Conservation (phyloP, 139 green algal genomes). For the Chlorella sp. region DNA sequence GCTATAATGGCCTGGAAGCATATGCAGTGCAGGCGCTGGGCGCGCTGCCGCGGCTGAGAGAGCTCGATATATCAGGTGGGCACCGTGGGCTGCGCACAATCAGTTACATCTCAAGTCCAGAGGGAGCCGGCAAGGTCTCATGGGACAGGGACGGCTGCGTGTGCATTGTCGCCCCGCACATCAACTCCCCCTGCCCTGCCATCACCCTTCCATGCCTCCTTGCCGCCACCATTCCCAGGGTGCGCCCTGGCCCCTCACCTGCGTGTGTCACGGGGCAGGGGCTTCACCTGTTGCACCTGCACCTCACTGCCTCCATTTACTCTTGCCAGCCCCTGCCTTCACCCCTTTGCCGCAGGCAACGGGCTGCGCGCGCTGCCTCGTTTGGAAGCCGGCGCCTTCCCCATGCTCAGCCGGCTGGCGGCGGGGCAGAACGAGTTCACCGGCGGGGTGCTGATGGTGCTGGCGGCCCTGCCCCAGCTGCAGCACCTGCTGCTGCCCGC, state of each 20-base stretch:
- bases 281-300: neutral
- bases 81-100: neutral
- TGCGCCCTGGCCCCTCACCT: no score
- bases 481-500: conserved; percentile 1
- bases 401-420: neutral
- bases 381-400: neutral
- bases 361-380: neutral
- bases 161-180: no score
- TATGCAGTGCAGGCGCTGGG: neutral
- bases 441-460: neutral
- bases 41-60: neutral
- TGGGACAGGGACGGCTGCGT: no score
- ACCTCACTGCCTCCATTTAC: no score
- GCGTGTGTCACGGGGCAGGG: no score
- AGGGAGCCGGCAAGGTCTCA: no score
- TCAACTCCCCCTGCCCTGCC: no score
- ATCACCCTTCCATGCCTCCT: neutral
- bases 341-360: neutral
- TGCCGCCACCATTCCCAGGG: neutral
- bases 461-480: neutral
- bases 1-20: neutral
- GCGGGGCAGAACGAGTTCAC: neutral
- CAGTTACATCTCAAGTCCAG: no score
- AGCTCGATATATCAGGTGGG: conserved; percentile 16
- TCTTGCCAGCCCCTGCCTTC: no score